These are phyloP conservation scores for Dryadomyces sulphureus DNA, from an alignment of 2,329 filamentous ascomycete species.

Conservation along the genomic window DNA sequence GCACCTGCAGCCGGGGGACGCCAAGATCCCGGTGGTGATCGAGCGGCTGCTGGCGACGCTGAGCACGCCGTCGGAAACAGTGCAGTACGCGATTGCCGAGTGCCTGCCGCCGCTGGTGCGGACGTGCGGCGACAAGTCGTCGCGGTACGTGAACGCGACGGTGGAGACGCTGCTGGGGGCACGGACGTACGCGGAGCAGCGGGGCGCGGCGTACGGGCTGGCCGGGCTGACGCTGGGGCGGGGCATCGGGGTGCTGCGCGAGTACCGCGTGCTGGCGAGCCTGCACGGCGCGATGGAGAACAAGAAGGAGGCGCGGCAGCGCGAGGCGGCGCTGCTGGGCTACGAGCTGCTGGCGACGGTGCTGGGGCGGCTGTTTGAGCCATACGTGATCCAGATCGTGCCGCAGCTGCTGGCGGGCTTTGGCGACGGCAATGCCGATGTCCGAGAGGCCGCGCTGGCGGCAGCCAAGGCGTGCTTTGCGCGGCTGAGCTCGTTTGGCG, in stretches of 20 bases:
- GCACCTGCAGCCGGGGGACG: slow-evolving; percentile 73
- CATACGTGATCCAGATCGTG: slow-evolving; percentile 90
- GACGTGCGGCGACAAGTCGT: slow-evolving; percentile 62
- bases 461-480: slow-evolving; percentile 91
- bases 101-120: slow-evolving; percentile 85
- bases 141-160: slow-evolving; percentile 67
- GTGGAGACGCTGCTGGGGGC: slow-evolving; percentile 70
- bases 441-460: slow-evolving; percentile 83
- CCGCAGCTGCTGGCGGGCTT: slow-evolving; percentile 82
- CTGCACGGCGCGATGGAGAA: slow-evolving; percentile 79
- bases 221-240: slow-evolving; percentile 82
- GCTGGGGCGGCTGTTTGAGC: slow-evolving; percentile 81
- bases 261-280: slow-evolving; percentile 73
- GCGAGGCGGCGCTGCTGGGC: slow-evolving; percentile 76
- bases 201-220: slow-evolving; percentile 88
- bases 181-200: slow-evolving; percentile 83
- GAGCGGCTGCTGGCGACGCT: slow-evolving; percentile 74
- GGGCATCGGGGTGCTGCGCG: slow-evolving; percentile 66
- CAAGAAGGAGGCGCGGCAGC: slow-evolving; percentile 80
- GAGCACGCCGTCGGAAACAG: slow-evolving; percentile 87
- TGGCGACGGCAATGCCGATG: slow-evolving; percentile 74
- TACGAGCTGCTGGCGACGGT: slow-evolving; percentile 83
- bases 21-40: slow-evolving; percentile 76
- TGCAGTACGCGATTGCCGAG: slow-evolving; percentile 91
- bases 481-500: slow-evolving; percentile 85